Conservation (phyloP, 495 filamentous ascomycete genomes). For the Penicillium subrubescens region DNA sequence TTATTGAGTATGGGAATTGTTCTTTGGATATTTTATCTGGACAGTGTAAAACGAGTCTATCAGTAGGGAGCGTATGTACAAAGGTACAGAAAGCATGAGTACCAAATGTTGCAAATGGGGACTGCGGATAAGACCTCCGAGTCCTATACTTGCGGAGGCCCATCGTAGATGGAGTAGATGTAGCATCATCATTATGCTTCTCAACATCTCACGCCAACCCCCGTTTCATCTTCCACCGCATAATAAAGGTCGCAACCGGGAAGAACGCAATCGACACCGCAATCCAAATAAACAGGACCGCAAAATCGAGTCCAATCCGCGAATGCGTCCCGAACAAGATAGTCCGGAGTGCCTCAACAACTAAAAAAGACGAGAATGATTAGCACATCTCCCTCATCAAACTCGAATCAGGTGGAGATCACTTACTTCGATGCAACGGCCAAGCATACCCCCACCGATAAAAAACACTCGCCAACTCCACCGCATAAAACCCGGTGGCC, state of each 20-base stretch:
- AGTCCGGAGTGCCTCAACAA: conserved; percentile 64
- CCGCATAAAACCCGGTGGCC: conserved; percentile 61
- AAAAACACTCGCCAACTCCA: conserved; percentile 61
- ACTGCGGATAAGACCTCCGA: too few species aligned
- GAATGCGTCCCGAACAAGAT: conserved; percentile 66
- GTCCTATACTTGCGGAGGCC: too few species aligned
- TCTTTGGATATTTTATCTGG: too few species aligned
- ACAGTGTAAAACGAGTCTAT: too few species aligned
- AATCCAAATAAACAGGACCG: conserved; percentile 62
- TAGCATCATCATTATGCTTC: not conserved
- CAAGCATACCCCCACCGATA: conserved; percentile 72
- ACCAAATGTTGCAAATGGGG: too few species aligned
- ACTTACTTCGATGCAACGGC: conserved; percentile 66
- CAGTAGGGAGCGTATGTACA: too few species aligned
- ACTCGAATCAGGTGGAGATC: too few species aligned
- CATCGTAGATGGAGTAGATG: not conserved
- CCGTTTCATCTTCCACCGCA: conserved; percentile 58
- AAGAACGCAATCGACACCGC: conserved; percentile 58
- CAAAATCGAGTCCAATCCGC: conserved; percentile 66
- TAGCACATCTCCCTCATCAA: too few species aligned
- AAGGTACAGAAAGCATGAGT: too few species aligned
- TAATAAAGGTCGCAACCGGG: conserved; percentile 60
- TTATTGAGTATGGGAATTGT: too few species aligned
- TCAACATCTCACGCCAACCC: conserved; percentile 13
- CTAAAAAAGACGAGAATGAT: conserved; percentile 30